phyloP scores from a whole-genome alignment of 352 stramenopile species.

The Phytophthora gonapodyides region DNA sequence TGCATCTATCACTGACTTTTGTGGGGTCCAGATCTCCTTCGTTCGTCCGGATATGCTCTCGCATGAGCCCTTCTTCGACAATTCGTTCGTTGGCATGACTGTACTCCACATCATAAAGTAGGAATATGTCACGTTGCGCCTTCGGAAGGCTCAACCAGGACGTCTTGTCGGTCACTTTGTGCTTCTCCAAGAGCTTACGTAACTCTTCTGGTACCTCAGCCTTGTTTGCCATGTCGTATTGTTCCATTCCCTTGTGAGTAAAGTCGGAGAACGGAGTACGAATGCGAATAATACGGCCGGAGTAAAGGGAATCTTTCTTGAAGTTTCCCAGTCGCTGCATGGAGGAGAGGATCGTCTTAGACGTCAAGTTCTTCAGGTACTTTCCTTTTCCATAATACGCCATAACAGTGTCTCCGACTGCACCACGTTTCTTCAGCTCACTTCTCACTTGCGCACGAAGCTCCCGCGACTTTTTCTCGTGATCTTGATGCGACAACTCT shows the following conservation, averaged over 20 bases:
- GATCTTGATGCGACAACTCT: constrained; percentile 38
- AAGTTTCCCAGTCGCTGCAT: constrained; percentile 40
- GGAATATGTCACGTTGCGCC: constrained; percentile 58
- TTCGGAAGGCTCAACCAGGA: constrained; percentile 56
- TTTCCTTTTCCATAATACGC: constrained; percentile 66
- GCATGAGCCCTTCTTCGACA: constrained; percentile 62
- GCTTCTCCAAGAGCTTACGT: constrained; percentile 42
- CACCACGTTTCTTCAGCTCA: constrained; percentile 65
- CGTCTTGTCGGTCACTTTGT: constrained; percentile 57
- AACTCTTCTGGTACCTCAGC: constrained; percentile 41
- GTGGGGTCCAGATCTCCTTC: constrained; percentile 60
- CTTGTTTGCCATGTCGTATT: constrained; percentile 47
- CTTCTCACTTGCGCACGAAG: constrained; percentile 47
- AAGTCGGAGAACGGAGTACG: constrained; percentile 60
- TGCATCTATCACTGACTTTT: constrained; percentile 64
- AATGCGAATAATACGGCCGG: constrained; percentile 52
- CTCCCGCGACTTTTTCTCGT: constrained; percentile 48
- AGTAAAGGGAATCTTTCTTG: constrained; percentile 53
- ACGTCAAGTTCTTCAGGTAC: constrained; percentile 30
- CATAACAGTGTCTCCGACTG: constrained; percentile 51
- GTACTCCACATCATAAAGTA: constrained; percentile 78
- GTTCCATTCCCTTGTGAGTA: constrained; percentile 44
- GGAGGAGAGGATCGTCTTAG: constrained; percentile 36
- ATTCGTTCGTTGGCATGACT: constrained; percentile 60
- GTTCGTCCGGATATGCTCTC: constrained; percentile 57